Conservation (phyloP, 139 green algal species). For the Closterium sp. region DNA sequence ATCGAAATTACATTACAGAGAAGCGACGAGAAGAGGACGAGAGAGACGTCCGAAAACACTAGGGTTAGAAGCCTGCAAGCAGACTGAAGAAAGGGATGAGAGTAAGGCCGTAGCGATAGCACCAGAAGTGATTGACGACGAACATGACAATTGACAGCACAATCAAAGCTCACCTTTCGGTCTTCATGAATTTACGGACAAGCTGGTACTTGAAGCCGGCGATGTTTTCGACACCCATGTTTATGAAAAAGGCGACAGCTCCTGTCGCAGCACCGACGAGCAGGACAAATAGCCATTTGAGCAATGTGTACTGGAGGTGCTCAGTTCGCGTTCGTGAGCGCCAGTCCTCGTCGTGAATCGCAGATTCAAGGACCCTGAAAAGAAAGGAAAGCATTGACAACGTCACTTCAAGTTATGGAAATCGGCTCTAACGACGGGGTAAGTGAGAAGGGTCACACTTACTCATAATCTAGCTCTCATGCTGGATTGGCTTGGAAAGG, state of each 20-base stretch:
- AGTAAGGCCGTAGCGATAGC: constrained; percentile 1
- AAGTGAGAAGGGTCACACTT: background rate
- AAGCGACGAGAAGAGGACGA: constrained; percentile 54
- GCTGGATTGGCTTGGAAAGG: background rate
- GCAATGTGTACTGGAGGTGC: constrained; percentile 18
- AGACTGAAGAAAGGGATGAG: constrained; percentile 52
- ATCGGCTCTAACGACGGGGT: background rate
- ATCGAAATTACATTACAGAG: constrained; percentile 53
- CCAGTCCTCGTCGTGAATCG: constrained; percentile 26
- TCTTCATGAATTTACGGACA: constrained; percentile 54
- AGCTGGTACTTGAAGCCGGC: constrained; percentile 70
- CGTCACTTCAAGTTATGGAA: background rate
- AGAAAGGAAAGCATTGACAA: background rate
- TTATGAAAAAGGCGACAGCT: constrained; percentile 62
- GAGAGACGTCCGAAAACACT: constrained; percentile 36
- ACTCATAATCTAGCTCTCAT: background rate
- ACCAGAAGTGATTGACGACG: background rate
- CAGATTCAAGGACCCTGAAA: constrained; percentile 22
- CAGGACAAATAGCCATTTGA: constrained; percentile 42
- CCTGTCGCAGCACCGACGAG: constrained; percentile 31
- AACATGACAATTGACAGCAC: background rate
- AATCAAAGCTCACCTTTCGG: constrained; percentile 13
- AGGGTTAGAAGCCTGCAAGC: constrained; percentile 63
- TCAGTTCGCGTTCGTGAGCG: constrained; percentile 14
- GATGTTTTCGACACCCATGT: constrained; percentile 77